Base-by-base conservation (phyloP, 805 yeast genomes). In the Yarrowia divulgata region DNA sequence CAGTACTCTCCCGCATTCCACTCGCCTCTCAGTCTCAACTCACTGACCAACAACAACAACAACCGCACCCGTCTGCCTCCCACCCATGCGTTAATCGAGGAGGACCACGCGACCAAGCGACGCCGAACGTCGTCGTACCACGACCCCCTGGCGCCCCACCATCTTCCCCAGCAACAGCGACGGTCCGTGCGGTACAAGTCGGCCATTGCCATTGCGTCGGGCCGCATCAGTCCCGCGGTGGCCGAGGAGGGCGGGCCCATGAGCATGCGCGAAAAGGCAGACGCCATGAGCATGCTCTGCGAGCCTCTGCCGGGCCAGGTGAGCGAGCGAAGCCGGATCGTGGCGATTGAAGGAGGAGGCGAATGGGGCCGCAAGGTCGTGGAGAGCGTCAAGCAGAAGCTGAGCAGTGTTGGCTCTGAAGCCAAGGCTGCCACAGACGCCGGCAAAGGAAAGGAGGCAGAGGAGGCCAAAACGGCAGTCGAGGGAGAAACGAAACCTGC, bases 241-340 rank as follows among this genome's bases (percentile, higher is more conserved):
- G 45, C 48, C 9, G 34, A 60, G 18, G 66, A 60, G 12, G 52
- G 49, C 10, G 49, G 40, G 0, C 69, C 64, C 35, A 67, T 73
- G 60, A 71, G 69, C n/a, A 66, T 72, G 39, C 70, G 73, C 1
- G 76, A 74, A 16, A 74, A 74, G 68, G 75, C 73, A 2, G 76
- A 74, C 37, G 69, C 72, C 39, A 55, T 74, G 48, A 69, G 72
- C 9, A 70, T 70, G 50, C 71, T 73, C 5, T 73, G 75, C 39
- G 71, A 70, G 45, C 72, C 73, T 12, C 46, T 68, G 16, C 69
- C 69, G 0, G 69, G 57, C 9, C 16, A n/a, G 19, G 12, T n/a
- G 18, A 60, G 23, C 8, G 45, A 35, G 3, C 45, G 68, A 37
- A 48, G 57, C 48, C 16, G 46, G 16, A 48, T 63, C n/a, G 57